phyloP scores from a whole-genome alignment of 495 filamentous ascomycete species.

The Podospora sp. region DNA sequence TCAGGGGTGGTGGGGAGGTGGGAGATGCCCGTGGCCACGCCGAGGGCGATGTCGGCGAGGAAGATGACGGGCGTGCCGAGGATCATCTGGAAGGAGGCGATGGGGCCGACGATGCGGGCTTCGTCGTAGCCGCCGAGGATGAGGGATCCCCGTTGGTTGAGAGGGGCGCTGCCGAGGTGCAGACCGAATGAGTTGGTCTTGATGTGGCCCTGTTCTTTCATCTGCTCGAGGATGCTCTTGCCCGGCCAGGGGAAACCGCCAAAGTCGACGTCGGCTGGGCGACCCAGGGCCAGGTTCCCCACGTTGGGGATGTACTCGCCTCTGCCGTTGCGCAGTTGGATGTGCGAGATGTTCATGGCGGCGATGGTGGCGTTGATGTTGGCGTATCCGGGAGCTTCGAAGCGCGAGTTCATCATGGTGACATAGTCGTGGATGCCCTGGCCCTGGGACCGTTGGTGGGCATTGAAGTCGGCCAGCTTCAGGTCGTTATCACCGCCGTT shows the following conservation, averaged over 20 bases:
- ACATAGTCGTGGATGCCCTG: slow-evolving; percentile 12
- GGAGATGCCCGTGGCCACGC: neutral
- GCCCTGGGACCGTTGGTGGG: slow-evolving; percentile 12
- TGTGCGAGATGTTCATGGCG: slow-evolving; percentile 15
- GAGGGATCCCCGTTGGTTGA: slow-evolving; percentile 1
- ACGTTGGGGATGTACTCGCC: slow-evolving; percentile 8
- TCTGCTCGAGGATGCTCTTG: slow-evolving; percentile 19
- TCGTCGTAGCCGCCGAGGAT: slow-evolving; percentile 8
- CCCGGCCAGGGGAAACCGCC: neutral
- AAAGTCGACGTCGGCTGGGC: slow-evolving; percentile 2
- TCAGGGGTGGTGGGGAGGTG: slow-evolving; percentile 15
- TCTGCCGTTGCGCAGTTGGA: slow-evolving; percentile 10
- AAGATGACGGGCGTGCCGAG: neutral
- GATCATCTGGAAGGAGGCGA: neutral
- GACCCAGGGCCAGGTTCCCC: slow-evolving; percentile 18
- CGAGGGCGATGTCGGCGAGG: neutral
- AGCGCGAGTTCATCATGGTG: slow-evolving; percentile 18
- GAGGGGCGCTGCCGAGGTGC: slow-evolving; percentile 7
- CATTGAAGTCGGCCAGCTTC: slow-evolving; percentile 2
- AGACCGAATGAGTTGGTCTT: slow-evolving; percentile 39
- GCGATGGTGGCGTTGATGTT: slow-evolving; percentile 21
- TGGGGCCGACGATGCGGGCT: neutral
- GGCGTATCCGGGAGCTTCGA: slow-evolving; percentile 15
- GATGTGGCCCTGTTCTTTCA: slow-evolving; percentile 28
- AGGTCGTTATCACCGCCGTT: neutral